Base-by-base conservation (phyloP, 768 basidiomycete genomes). In the Tricholomella constricta region DNA sequence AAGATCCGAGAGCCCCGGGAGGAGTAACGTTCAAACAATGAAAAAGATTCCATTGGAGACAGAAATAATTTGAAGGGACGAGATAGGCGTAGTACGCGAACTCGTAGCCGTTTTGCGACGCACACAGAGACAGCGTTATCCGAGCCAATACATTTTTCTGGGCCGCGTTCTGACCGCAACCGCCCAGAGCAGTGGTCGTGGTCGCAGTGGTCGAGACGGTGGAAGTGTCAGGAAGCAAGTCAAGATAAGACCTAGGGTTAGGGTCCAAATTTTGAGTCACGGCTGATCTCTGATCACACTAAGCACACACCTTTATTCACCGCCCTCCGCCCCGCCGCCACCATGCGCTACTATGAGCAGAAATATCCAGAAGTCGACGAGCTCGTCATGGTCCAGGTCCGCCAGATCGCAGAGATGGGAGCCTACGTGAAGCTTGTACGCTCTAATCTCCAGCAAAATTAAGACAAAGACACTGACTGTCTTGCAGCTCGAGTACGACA, bases 321-420 rank as follows among this genome's bases (percentile, higher is more conserved):
- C 20, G 34, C 15, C 40, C 0, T 11, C 25, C 12, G 4, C 12
- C 23, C 27, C 43, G n/a, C 14, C 34, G 29, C 40, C 32, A 50
- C 43, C 3, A 94, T 95, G 93, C 85, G 94, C 34, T 98, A 93
- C 73, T 97, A 96, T 72, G 86, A 92, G 69, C 90, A 89, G 65
- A 85, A 86, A 62, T 97, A 94, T 68, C 94, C 94, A 23, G 91
- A 98, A 72, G 92, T 97, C 57, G 96, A 99, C 69, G 92, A 97
- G 70, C 86, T 98, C 46, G 97, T 98, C 72, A 98, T 98, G 96
- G 97, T 99, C 11, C 95, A 98, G 68, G 97, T 99, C 58, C 91
- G 92, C 70, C 94, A 97, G 75, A 99, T 99, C 64, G 93, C 94
- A 47, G 96, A 99, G 72, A 99, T 98, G 96, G 97, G 97, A 43